Conservation (phyloP, 768 basidiomycete genomes). For the Phlegmacium glaucopus region DNA sequence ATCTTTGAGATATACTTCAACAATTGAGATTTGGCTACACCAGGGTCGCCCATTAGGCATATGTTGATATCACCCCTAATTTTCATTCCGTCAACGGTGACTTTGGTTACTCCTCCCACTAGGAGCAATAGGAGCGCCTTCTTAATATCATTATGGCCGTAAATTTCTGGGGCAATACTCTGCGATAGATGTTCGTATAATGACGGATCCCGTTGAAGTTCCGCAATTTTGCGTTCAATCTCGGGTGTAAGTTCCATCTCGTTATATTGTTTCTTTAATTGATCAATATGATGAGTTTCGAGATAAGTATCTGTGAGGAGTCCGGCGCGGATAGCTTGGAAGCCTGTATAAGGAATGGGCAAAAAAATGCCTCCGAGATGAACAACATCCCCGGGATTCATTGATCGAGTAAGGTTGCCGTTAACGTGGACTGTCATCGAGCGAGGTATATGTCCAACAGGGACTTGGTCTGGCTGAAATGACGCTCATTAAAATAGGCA, state of each 20-base stretch:
- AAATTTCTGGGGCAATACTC: conserved; percentile 98
- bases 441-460: conserved; percentile 97
- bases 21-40: conserved; percentile 97
- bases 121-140: conserved; percentile 90
- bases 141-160: conserved; percentile 96
- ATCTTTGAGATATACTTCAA: conserved; percentile 99
- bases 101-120: conserved; percentile 95
- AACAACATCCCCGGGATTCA: conserved; percentile 96
- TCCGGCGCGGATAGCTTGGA: conserved; percentile 94
- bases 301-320: conserved; percentile 97
- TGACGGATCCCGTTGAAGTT: conserved; percentile 70
- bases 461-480: conserved; percentile 94
- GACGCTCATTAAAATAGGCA: conserved; percentile 4
- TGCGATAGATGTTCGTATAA: conserved; percentile 86
- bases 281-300: conserved; percentile 85
- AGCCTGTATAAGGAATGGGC: conserved; percentile 96
- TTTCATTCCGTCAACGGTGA: conserved; percentile 96
- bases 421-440: conserved; percentile 97
- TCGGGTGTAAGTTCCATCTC: conserved; percentile 92
- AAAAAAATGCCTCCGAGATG: conserved; percentile 97
- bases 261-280: conserved; percentile 96
- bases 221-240: conserved; percentile 64
- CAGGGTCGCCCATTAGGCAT: conserved; percentile 99
- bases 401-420: conserved; percentile 81
- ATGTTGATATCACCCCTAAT: conserved; percentile 97